A percentile compares a stretch with the other conserved stretches of the same genome.
phyloP scores from a whole-genome alignment of 495 filamentous ascomycete species.

The Lentithecium fluviatile region DNA sequence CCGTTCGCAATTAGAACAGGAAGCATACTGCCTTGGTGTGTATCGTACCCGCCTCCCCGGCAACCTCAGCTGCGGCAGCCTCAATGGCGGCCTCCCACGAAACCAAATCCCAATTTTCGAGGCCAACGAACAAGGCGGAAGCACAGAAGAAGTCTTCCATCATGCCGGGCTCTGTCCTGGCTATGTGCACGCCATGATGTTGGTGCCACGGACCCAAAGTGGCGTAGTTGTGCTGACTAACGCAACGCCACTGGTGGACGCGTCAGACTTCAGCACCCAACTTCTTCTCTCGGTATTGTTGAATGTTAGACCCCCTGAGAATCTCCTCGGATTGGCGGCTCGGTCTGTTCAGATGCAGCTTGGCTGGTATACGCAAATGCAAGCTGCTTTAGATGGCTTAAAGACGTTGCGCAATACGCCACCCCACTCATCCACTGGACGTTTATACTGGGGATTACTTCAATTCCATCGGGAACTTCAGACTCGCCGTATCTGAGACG shows the following conservation, averaged over 20 bases:
- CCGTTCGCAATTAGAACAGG: not conserved
- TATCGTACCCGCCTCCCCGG: constrained; percentile 18
- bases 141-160: constrained; percentile 11
- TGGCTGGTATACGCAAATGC: not conserved
- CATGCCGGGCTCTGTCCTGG: constrained; percentile 2
- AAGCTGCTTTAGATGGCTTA: not conserved
- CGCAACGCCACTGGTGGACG: constrained; percentile 6
- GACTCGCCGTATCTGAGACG: not conserved
- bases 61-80: constrained; percentile 12
- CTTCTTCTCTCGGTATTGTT: not conserved
- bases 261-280: constrained; percentile 8
- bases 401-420: constrained; percentile 2
- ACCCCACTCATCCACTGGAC: not conserved
- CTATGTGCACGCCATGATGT: not conserved
- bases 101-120: not conserved
- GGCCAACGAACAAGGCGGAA: not conserved
- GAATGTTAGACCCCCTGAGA: not conserved
- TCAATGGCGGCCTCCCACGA: not conserved
- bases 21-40: constrained; percentile 19
- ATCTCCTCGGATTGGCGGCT: not conserved
- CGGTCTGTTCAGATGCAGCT: not conserved
- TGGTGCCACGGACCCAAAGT: constrained; percentile 11
- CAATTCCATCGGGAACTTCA: constrained; percentile 9
- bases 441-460: constrained; percentile 2
- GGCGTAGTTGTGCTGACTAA: constrained; percentile 14